Percentiles rank a stretch among this genome's conserved stretches.
phyloP scores from a whole-genome alignment of 768 basidiomycete species.

The Erythrobasidium yunnanense region DNA sequence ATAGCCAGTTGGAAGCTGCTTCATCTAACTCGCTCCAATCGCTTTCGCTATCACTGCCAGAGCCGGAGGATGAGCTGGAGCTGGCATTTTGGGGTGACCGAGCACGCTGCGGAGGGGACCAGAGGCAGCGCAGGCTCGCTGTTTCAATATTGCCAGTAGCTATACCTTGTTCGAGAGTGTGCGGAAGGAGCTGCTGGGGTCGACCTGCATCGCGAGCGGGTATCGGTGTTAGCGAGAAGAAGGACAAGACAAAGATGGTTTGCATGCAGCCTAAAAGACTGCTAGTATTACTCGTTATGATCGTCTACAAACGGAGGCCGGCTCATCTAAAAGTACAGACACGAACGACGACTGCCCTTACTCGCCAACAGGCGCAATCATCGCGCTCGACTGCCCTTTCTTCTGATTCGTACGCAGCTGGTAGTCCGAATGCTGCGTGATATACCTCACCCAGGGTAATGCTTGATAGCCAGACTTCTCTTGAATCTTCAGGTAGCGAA shows the following conservation, averaged over 20 bases:
- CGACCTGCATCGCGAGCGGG: no score
- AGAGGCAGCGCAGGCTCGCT: background rate
- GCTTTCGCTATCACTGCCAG: no score
- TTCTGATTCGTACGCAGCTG: slow-evolving; percentile 11
- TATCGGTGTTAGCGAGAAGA: no score
- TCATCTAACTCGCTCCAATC: background rate
- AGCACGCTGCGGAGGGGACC: background rate
- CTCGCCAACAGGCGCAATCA: slow-evolving; percentile 11
- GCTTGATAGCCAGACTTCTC: slow-evolving; percentile 98
- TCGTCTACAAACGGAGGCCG: no score
- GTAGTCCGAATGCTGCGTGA: slow-evolving; percentile 44
- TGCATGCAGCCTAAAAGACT: no score
- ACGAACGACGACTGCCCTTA: background rate
- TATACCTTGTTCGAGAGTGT: background rate
- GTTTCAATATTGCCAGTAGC: background rate
- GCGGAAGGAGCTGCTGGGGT: background rate
- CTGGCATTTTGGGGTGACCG: background rate
- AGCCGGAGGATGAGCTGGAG: no score
- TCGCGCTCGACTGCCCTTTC: background rate
- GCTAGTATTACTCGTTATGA: no score
- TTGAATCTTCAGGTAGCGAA: slow-evolving; percentile 93
- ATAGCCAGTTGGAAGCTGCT: background rate
- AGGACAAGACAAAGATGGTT: background rate
- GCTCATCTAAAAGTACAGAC: no score
- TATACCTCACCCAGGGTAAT: slow-evolving; percentile 80